Conservation (phyloP, 345 rosid genomes). For the Syzygium aromaticum region DNA sequence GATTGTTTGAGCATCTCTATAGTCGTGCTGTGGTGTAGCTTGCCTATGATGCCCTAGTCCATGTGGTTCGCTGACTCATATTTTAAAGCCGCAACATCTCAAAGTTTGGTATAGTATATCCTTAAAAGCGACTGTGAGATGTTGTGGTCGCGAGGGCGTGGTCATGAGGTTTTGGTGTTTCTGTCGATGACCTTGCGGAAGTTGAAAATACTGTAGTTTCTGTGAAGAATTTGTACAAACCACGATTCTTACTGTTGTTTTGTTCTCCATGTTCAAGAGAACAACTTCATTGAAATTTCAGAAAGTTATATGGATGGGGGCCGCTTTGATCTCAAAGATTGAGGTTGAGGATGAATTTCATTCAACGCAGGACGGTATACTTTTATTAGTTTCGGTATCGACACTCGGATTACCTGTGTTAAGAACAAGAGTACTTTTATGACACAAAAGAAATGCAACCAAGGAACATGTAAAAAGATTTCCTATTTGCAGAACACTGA, state of each 20-base stretch:
- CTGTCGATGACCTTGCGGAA: not conserved
- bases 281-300: not conserved
- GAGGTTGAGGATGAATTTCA: not conserved
- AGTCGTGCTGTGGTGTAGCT: not conserved
- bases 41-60: not conserved
- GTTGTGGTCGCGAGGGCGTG: not conserved
- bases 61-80: not conserved
- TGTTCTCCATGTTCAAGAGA: not conserved
- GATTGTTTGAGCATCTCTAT: not conserved
- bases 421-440: not conserved
- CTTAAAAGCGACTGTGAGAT: not conserved
- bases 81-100: not conserved
- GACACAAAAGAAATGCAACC: not conserved
- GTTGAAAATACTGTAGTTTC: not conserved
- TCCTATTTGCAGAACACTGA: not conserved
- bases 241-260: not conserved
- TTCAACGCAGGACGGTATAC: not conserved
- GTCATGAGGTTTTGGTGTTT: not conserved
- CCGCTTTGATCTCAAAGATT: not conserved
- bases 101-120: not conserved
- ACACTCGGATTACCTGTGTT: not conserved
- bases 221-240: not conserved
- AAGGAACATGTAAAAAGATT: not conserved
- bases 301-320: not conserved
- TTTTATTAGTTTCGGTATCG: not conserved